phyloP scores from a whole-genome alignment of 371 early-diverging fungal genomes.

The Mortierella sp. region DNA sequence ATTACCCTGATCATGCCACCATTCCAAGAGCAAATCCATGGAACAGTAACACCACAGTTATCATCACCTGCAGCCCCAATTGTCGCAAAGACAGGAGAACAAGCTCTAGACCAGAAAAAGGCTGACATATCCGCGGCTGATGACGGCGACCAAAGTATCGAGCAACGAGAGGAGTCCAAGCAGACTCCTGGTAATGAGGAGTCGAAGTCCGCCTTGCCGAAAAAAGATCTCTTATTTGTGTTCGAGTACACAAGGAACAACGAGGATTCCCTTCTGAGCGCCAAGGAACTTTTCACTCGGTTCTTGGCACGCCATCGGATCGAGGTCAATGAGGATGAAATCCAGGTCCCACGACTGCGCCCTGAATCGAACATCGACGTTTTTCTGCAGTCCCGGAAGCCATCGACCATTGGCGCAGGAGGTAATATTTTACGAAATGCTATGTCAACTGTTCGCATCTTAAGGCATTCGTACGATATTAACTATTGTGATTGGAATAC shows the following conservation, averaged over 20 bases:
- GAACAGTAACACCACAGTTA: neutral
- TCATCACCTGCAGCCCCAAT: too few species aligned
- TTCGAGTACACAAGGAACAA: constrained; percentile 53
- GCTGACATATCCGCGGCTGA: too few species aligned
- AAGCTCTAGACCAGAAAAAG: too few species aligned
- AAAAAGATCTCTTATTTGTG: constrained; percentile 29
- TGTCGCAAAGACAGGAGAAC: too few species aligned
- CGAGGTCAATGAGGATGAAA: constrained; percentile 31
- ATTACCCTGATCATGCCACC: constrained; percentile 32
- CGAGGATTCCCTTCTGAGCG: constrained; percentile 48
- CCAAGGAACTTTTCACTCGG: constrained; percentile 54
- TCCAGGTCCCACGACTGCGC: constrained; percentile 17
- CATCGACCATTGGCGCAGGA: constrained; percentile 7
- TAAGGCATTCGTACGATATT: too few species aligned
- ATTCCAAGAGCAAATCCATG: neutral
- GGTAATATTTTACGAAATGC: too few species aligned
- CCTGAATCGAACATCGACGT: constrained; percentile 37
- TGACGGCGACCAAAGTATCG: neutral
- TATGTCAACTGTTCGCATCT: too few species aligned
- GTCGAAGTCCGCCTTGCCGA: neutral
- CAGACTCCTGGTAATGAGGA: neutral
- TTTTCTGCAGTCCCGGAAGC: constrained; percentile 24
- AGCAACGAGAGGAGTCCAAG: neutral
- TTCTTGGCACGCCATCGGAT: constrained; percentile 58
- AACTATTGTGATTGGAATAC: too few species aligned